Base-by-base conservation (phyloP, 208 protist genomes). In the Crithidia sp. region DNA sequence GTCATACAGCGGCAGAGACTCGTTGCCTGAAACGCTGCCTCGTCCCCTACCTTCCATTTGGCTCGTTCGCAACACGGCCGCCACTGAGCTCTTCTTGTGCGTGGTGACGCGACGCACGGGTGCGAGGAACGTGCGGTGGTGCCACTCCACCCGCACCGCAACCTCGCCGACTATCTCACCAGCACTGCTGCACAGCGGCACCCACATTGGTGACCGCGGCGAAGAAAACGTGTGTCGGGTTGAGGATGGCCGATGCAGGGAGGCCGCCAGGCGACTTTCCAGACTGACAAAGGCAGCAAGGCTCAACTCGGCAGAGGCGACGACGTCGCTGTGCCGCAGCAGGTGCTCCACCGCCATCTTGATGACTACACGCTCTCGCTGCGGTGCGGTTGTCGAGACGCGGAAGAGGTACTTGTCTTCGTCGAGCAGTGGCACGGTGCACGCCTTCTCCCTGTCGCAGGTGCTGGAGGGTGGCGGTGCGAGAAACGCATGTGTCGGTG, bases 231-330 rank as follows among this genome's bases (percentile, higher is more conserved):
- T 28, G 28, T 7, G 50, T 55, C 14, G 50, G 8, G 50, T 5
- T 55, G 50, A 19, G 16, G 2, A 47, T 43, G 17, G 5, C 62
- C 62, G 4, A n/a, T n/a, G 13, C 49, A 50, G 5, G 39, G 62
- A 70, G 41, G 59, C 65, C 50, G 56, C 65, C n/a, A 70, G 41
- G 13, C 65, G 65, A 16, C 65, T 70, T 13, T 65, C 56, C 9
- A 65, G 58, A n/a, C 67, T 64, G 1, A 73, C 67, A 40, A 64
- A 73, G 28, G 56, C 65, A 12, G 57, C 77, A 2, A 73, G 13
- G 28, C 60, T 76, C 17, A 82, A 7, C 59, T 76, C 60, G 2
- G 77, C 64, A 40, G 28, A 57, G 13, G 68, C 76, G 39, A 75
- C 66, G 13, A 75, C 68, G 19, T 66, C 64, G 64, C 67, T 81